Evolutionary conservation across 2,329 filamentous ascomycete genomes (phyloP).

Genomic region (Xylaria sp.): DNA sequence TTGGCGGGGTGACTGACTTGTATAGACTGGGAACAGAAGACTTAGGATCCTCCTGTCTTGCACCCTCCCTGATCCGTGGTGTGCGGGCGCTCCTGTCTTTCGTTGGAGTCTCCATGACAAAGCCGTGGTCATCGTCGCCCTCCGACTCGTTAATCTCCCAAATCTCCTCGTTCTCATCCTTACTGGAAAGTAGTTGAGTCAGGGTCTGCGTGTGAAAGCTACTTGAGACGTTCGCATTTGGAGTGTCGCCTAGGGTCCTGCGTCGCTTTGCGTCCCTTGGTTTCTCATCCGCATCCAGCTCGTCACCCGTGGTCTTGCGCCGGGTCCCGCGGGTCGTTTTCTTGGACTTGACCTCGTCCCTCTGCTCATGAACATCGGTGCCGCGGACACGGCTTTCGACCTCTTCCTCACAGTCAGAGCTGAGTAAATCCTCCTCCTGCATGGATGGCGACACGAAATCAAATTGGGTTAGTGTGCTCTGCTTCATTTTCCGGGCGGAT

Average conservation of each 20-base stretch:
- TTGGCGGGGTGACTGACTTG: constrained; percentile 32
- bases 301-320: constrained; percentile 36
- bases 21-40: constrained; percentile 27
- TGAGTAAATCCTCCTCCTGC: constrained; percentile 21
- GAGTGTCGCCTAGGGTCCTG: constrained; percentile 36
- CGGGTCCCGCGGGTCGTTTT: constrained; percentile 25
- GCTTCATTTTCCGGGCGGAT: constrained; percentile 19
- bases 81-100: constrained; percentile 16
- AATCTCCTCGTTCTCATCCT: constrained; percentile 18
- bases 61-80: background rate
- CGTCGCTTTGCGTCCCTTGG: constrained; percentile 33
- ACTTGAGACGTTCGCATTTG: constrained; percentile 26
- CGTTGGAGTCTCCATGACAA: constrained; percentile 34
- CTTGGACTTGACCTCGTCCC: constrained; percentile 14
- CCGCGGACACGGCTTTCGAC: constrained; percentile 17
- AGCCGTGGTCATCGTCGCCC: constrained; percentile 27
- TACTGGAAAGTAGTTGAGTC: constrained; percentile 31
- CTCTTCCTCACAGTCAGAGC: constrained; percentile 18
- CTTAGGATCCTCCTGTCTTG: constrained; percentile 1
- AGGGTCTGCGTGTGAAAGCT: constrained; percentile 40
- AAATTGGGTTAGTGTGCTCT: constrained; percentile 38
- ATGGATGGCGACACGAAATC: constrained; percentile 30
- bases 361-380: constrained; percentile 1
- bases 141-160: constrained; percentile 35
- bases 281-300: constrained; percentile 22